Percentiles rank a stretch among this genome's conserved stretches.
Evolutionary conservation across 2,329 filamentous ascomycete genomes (phyloP).

Genomic region (Aspergillus fumigatus): DNA sequence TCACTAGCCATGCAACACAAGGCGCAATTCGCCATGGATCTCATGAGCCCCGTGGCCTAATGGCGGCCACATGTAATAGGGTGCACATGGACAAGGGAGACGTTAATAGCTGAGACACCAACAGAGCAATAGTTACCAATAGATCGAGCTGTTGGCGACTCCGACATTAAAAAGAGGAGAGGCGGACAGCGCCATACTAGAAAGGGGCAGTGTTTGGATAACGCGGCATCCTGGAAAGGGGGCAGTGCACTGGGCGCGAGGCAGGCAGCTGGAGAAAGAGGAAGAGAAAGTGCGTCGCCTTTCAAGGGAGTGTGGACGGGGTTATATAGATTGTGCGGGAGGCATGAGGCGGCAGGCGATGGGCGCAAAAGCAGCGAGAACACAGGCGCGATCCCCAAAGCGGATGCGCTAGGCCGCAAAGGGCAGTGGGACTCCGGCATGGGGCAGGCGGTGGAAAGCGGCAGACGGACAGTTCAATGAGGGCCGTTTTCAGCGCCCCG

Average conservation of each 20-base stretch:
- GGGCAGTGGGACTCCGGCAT: constrained; percentile 10
- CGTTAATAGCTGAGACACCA: not conserved
- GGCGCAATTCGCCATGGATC: not conserved
- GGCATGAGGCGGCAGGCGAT: constrained; percentile 9
- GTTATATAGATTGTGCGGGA: constrained; percentile 22
- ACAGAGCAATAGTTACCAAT: not conserved
- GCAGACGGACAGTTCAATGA: constrained; percentile 15
- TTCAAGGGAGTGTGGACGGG: constrained; percentile 15
- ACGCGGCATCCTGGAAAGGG: constrained; percentile 2
- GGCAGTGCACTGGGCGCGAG: not conserved
- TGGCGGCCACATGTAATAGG: not conserved
- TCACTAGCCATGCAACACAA: not conserved
- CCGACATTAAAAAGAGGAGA: not conserved
- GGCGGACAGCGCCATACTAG: not conserved
- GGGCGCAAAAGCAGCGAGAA: constrained; percentile 17
- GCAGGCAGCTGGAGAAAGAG: constrained; percentile 11
- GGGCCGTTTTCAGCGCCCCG: constrained; percentile 19
- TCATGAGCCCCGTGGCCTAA: not conserved
- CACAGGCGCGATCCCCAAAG: constrained; percentile 14
- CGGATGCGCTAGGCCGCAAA: constrained; percentile 12
- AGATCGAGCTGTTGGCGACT: not conserved
- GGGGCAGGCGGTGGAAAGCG: constrained; percentile 15
- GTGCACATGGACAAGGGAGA: not conserved
- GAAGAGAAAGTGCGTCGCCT: constrained; percentile 21
- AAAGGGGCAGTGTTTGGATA: constrained; percentile 3